phyloP scores from a whole-genome alignment of 768 basidiomycete species.

The Antrodiella citrinella region DNA sequence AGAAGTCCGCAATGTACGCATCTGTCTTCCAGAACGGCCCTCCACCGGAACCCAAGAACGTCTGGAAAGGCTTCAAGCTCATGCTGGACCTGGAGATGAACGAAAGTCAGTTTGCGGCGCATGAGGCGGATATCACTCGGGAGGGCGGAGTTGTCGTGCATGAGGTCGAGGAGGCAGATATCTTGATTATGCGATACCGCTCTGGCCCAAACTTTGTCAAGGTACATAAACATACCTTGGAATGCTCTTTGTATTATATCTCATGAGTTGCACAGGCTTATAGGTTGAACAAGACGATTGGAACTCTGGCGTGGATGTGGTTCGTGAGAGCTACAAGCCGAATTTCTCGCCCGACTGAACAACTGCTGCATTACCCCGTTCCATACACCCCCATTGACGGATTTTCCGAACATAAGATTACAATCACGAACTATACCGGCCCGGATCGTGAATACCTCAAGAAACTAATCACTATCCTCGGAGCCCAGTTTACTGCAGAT shows the following conservation, averaged over 20 bases:
- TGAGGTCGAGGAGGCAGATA: slow-evolving; percentile 47
- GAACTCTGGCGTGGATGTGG: slow-evolving; percentile 78
- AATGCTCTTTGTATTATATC: neutral
- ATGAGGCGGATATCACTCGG: slow-evolving; percentile 51
- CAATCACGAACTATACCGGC: slow-evolving; percentile 86
- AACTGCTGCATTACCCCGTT: slow-evolving; percentile 79
- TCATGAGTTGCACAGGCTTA: slow-evolving; percentile 42
- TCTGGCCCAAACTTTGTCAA: slow-evolving; percentile 62
- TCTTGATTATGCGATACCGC: slow-evolving; percentile 65
- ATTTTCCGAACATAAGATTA: slow-evolving; percentile 61
- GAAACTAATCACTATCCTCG: slow-evolving; percentile 68
- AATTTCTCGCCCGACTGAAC: slow-evolving; percentile 57
- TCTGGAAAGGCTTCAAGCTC: slow-evolving; percentile 57
- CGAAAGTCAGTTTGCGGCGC: slow-evolving; percentile 38
- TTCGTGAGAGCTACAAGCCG: slow-evolving; percentile 60
- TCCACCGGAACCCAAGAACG: slow-evolving; percentile 19
- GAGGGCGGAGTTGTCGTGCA: slow-evolving; percentile 49
- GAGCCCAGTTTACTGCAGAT: slow-evolving; percentile 73
- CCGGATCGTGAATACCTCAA: slow-evolving; percentile 83
- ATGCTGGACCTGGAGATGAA: slow-evolving; percentile 57
- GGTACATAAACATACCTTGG: slow-evolving; percentile 33
- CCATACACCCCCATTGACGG: slow-evolving; percentile 52
- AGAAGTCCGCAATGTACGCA: slow-evolving; percentile 23
- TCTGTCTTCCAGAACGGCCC: slow-evolving; percentile 13
- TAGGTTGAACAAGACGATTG: slow-evolving; percentile 50